Evolutionary conservation across 1,284 basidiomycete species (phyloP).

Genomic region (Cutaneotrichosporon dermatis): DNA sequence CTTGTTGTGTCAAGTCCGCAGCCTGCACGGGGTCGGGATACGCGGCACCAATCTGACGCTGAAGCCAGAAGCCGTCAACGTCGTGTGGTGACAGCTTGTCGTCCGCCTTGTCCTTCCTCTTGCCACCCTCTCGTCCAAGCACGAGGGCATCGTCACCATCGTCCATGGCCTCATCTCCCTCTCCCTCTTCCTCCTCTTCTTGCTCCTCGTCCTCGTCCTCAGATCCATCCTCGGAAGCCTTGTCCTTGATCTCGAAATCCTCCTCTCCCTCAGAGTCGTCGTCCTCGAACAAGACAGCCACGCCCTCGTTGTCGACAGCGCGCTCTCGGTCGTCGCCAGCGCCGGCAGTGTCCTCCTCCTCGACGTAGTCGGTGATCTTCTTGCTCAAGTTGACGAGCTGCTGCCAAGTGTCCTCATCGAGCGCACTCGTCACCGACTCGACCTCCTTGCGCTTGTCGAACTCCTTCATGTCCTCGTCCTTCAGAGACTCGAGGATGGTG

Average conservation of each 20-base stretch:
- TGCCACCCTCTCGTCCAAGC: slow-evolving; percentile 53
- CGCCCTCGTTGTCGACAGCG: slow-evolving; percentile 65
- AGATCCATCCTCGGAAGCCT: slow-evolving; percentile 59
- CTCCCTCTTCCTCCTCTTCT: slow-evolving; percentile 49
- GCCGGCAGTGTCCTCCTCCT: slow-evolving; percentile 69
- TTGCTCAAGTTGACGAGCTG: slow-evolving; percentile 84
- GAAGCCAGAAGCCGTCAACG: slow-evolving; percentile 98
- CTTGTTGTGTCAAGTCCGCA: slow-evolving; percentile 80
- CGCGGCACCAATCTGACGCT: slow-evolving; percentile 82
- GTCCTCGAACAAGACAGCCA: slow-evolving; percentile 94
- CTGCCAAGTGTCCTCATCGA: slow-evolving; percentile 73
- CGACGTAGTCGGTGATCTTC: slow-evolving; percentile 94
- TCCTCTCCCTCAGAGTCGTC: slow-evolving; percentile 81
- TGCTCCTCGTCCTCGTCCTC: slow-evolving; percentile 60
- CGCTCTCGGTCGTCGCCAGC: slow-evolving; percentile 63
- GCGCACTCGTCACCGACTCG: slow-evolving; percentile 68
- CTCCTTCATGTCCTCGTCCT: slow-evolving; percentile 86
- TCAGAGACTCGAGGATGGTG: slow-evolving; percentile 80
- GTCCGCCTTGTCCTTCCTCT: slow-evolving; percentile 38
- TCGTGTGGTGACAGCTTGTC: slow-evolving; percentile 83
- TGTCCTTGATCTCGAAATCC: slow-evolving; percentile 60
- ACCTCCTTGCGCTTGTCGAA: slow-evolving; percentile 97
- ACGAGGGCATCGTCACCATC: slow-evolving; percentile 56
- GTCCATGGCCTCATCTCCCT: slow-evolving; percentile 54
- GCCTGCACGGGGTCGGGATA: slow-evolving; percentile 94